Percentiles rank a stretch among this genome's conserved stretches.
Evolutionary conservation across 305 asterid genomes (phyloP).

Genomic region (Fraxinus sp.): DNA sequence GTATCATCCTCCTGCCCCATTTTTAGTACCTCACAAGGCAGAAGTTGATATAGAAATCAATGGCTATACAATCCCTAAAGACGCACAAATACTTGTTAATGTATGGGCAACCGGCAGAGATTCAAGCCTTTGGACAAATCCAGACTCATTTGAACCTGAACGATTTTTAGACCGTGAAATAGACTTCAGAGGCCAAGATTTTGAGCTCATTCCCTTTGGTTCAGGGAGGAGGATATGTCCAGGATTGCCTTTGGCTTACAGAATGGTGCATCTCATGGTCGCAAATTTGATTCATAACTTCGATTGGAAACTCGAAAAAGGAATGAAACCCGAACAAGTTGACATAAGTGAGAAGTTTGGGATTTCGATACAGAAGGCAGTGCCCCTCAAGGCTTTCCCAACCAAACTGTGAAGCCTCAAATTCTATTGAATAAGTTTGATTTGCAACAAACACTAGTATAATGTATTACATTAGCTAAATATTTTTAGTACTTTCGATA

Average conservation of each 20-base stretch:
- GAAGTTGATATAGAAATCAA: background rate
- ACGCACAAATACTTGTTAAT: background rate
- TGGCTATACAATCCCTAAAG: background rate
- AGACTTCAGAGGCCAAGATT: slow-evolving; percentile 9
- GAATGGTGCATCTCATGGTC: background rate
- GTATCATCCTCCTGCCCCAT: background rate
- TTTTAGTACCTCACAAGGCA: background rate
- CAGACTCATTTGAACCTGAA: background rate
- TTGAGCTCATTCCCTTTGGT: slow-evolving; percentile 12
- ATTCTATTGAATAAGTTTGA: background rate
- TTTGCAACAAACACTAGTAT: no score
- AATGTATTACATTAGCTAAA: no score
- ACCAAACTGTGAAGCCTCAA: background rate
- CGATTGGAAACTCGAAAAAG: background rate
- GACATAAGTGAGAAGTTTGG: slow-evolving; percentile 18
- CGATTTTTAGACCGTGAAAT: background rate
- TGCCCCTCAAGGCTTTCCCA: background rate
- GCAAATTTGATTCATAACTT: background rate
- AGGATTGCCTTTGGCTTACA: background rate
- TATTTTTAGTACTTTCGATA: no score
- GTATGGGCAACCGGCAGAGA: background rate
- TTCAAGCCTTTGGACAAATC: background rate
- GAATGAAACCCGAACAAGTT: background rate
- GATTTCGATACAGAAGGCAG: background rate
- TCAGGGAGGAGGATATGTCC: slow-evolving; percentile 28